Base-by-base conservation (phyloP, 768 basidiomycete species). In the Collybia mongolica region DNA sequence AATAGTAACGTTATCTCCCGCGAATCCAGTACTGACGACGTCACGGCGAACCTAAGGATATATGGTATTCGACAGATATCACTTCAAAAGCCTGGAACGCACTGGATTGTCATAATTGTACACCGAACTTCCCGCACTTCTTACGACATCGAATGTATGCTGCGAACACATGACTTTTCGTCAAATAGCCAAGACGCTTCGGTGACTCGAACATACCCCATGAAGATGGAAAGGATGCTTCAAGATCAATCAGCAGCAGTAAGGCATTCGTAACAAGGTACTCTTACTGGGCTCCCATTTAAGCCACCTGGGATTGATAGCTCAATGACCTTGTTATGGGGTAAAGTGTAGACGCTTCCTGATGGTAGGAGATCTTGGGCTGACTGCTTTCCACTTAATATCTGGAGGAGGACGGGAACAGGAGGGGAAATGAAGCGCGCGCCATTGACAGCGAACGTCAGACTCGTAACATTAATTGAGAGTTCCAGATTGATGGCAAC, bases 61-160 rank as follows among this genome's bases (percentile, higher is more conserved):
- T 28, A 32, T 11, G 32, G 3, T 32, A 14, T 32, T 32, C 11
- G 32, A 14, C 11, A 12, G 14, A 6, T 26, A 32, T 32, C 14
- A 32, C 14, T 32, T 32, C 11, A 11, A 9, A 32, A 9, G 14
- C 6, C 7, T 3, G 32, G 14, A 32, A 46, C 42, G 35, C 17
- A 71, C 72, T 0, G 88, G 87, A 62, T 87, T 80, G 14, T 57
- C 55, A 37, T 71, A 78, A 62, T 80, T 80, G 55, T 68, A 72
- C 5, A 52, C 54, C 7, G 26, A 3, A 48, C 59, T 73, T 0
- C 72, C 74, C 1, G 73, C 73, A 52, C 65, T 74, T 19, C 72
- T 64, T 35, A 80, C 63, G 18, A 79, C 76, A 37, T 60, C 61
- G 59, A 78, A 77, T 6, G 56, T 53, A 49, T 75, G 73, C 64